Percentiles rank a stretch among this genome's conserved stretches.
Conservation (phyloP, 2,329 filamentous ascomycete genomes). For the Pestalotiopsis sp. region DNA sequence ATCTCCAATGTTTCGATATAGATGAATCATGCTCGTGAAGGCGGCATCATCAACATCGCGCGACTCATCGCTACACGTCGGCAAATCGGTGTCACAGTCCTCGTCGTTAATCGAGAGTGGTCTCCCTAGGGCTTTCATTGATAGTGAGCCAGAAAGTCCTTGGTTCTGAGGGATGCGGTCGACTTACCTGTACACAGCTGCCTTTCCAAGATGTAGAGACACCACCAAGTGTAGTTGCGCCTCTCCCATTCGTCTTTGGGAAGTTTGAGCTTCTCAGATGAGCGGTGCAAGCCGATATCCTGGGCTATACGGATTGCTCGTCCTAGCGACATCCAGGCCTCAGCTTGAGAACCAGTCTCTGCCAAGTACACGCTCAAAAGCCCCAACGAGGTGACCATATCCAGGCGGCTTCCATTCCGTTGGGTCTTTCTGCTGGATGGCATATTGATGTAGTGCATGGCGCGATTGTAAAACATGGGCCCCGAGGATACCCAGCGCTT, state of each 20-base stretch:
- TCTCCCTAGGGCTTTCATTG: not conserved
- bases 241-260: not conserved
- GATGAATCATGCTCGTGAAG: constrained; percentile 5
- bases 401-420: not conserved
- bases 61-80: not conserved
- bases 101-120: not conserved
- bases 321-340: constrained; percentile 1
- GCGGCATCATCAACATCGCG: not conserved
- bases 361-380: not conserved
- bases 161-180: not conserved
- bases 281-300: constrained; percentile 3
- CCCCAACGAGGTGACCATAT: not conserved
- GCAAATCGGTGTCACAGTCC: constrained; percentile 5
- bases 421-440: not conserved
- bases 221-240: constrained; percentile 1
- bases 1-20: not conserved
- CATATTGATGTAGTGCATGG: not conserved
- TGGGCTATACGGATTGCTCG: constrained; percentile 4
- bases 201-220: constrained; percentile 2
- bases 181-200: constrained; percentile 1
- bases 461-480: not conserved
- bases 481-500: not conserved
- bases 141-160: not conserved
- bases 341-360: constrained; percentile 2
- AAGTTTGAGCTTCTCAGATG: not conserved